Evolutionary conservation across 2,329 filamentous ascomycete genomes (phyloP).

Genomic region (Stachybotrys elegans): DNA sequence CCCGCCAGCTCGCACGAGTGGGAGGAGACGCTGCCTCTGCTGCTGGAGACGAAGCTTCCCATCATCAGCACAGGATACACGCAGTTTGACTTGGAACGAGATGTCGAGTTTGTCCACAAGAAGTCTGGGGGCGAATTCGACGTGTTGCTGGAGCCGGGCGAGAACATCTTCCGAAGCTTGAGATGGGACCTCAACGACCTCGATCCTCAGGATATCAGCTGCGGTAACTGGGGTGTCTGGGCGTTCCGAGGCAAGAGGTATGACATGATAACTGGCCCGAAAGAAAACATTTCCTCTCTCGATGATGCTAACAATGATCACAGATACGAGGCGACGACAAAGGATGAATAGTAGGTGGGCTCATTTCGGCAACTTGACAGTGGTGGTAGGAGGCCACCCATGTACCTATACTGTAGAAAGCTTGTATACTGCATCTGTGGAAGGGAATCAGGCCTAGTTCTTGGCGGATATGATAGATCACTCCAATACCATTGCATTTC

Average conservation of each 20-base stretch:
- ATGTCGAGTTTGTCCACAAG: slow-evolving; percentile 84
- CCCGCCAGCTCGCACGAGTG: slow-evolving; percentile 92
- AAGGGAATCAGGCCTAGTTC: too few species aligned
- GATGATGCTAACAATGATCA: slow-evolving; percentile 25
- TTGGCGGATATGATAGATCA: too few species aligned
- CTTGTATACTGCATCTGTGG: too few species aligned
- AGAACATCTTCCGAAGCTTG: slow-evolving; percentile 90
- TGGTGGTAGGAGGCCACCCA: not conserved
- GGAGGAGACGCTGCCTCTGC: slow-evolving; percentile 80
- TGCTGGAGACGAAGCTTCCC: slow-evolving; percentile 92
- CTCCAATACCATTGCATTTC: too few species aligned
- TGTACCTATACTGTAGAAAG: slow-evolving; percentile 14
- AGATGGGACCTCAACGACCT: slow-evolving; percentile 96
- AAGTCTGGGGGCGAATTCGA: slow-evolving; percentile 89
- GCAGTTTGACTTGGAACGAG: slow-evolving; percentile 87
- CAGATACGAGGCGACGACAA: slow-evolving; percentile 60
- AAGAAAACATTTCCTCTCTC: too few species aligned
- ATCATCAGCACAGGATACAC: slow-evolving; percentile 96
- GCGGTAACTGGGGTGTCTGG: slow-evolving; percentile 97
- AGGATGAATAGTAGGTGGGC: slow-evolving; percentile 38
- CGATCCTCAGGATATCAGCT: slow-evolving; percentile 89
- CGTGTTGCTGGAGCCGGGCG: slow-evolving; percentile 81
- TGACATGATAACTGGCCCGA: slow-evolving; percentile 22
- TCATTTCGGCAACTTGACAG: slow-evolving; percentile 3
- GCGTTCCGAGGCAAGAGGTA: slow-evolving; percentile 96